Conservation (phyloP, 2,329 filamentous ascomycete species). For the Aureobasidium sp. region DNA sequence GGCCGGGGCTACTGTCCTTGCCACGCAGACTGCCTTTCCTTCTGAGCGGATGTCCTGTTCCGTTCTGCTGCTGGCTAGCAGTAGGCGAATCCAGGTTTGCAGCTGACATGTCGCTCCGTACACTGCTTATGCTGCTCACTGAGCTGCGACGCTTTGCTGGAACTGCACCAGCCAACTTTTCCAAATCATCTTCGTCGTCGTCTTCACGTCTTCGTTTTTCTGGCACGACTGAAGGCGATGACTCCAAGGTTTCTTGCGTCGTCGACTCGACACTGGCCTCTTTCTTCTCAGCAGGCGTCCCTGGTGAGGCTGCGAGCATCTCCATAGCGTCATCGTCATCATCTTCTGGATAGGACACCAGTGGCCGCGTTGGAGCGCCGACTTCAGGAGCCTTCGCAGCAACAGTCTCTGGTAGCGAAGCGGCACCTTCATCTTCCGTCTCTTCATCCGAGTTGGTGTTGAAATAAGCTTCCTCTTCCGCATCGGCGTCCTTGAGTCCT, state of each 20-base stretch:
- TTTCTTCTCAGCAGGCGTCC: constrained; percentile 20
- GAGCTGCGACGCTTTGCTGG: constrained; percentile 36
- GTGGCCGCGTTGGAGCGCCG: constrained; percentile 55
- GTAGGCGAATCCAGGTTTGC: constrained; percentile 15
- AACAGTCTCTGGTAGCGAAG: constrained; percentile 20
- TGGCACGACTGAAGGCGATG: constrained; percentile 66
- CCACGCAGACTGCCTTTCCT: constrained; percentile 36
- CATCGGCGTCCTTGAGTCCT: constrained; percentile 73
- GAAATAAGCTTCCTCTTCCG: constrained; percentile 88
- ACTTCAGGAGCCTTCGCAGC: constrained; percentile 47
- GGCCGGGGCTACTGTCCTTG: constrained; percentile 26
- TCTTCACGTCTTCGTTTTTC: constrained; percentile 90
- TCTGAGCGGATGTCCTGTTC: constrained; percentile 25
- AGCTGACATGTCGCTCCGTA: constrained; percentile 16
- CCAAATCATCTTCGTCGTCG: constrained; percentile 87
- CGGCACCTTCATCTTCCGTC: constrained; percentile 50
- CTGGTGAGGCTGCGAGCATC: constrained; percentile 23
- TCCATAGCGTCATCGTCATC: constrained; percentile 53
- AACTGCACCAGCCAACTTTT: constrained; percentile 56
- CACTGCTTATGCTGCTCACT: constrained; percentile 20
- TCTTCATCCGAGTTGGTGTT: constrained; percentile 75
- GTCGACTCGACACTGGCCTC: constrained; percentile 17
- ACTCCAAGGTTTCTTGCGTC: constrained; percentile 18
- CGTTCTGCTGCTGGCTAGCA: constrained; percentile 12
- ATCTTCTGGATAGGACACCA: constrained; percentile 90